Conservation (phyloP, 1,284 basidiomycete genomes). For the Ceratobasidium sp. region DNA sequence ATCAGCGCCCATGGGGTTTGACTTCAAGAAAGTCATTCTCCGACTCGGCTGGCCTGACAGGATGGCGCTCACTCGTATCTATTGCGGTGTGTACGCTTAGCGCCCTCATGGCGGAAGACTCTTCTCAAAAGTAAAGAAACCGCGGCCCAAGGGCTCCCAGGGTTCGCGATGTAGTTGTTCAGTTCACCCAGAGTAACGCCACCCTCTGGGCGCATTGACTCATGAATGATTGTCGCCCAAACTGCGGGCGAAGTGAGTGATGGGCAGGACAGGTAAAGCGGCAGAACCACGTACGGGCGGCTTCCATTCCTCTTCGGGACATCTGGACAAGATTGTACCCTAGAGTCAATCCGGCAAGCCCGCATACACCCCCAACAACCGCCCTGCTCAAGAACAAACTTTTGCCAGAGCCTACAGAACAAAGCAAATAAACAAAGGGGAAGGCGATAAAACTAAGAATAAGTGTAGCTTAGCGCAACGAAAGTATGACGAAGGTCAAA, state of each 20-base stretch:
- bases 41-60: too few relatives aligned
- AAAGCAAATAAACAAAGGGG: conserved; percentile 22
- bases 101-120: conserved; percentile 10
- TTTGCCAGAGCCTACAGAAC: conserved; percentile 6
- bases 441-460: conserved; percentile 7
- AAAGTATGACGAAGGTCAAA: not conserved
- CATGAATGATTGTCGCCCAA: conserved; percentile 42
- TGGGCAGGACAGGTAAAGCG: not conserved
- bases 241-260: not conserved
- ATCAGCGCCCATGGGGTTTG: conserved; percentile 29
- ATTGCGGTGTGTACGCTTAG: conserved; percentile 8
- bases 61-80: conserved; percentile 24
- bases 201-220: conserved; percentile 32
- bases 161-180: conserved; percentile 14
- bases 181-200: conserved; percentile 28
- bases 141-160: conserved; percentile 16
- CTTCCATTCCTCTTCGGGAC: conserved; percentile 34
- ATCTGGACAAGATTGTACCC: conserved; percentile 34
- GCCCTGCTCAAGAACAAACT: conserved; percentile 19
- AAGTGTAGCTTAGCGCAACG: not conserved
- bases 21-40: not conserved
- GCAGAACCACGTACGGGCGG: conserved; percentile 8
- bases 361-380: conserved; percentile 25
- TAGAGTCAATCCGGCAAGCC: conserved; percentile 1
- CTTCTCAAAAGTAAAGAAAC: conserved; percentile 18